A percentile compares a stretch with the other conserved stretches of the same genome.
phyloP scores from a whole-genome alignment of 108 stramenopile species.

The Seminavis robusta region DNA sequence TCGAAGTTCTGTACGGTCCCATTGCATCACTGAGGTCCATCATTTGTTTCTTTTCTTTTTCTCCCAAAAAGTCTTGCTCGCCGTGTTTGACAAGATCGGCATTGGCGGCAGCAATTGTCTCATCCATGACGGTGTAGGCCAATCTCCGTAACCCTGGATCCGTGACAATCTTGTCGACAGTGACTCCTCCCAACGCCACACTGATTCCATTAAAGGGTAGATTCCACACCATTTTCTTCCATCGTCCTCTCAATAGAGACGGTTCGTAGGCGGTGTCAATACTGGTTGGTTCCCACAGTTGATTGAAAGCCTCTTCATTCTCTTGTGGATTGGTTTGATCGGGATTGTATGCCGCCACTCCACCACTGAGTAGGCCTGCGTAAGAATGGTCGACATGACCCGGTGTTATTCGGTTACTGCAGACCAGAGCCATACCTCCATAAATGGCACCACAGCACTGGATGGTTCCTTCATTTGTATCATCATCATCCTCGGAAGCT shows the following conservation, averaged over 20 bases:
- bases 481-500: slow-evolving; percentile 17
- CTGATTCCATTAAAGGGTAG: slow-evolving; percentile 84
- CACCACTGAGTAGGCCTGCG: slow-evolving; percentile 54
- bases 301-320: slow-evolving; percentile 46
- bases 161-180: slow-evolving; percentile 72
- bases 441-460: slow-evolving; percentile 66
- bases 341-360: slow-evolving; percentile 22
- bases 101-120: slow-evolving; percentile 78
- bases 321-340: slow-evolving; percentile 29
- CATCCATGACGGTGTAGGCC: slow-evolving; percentile 69
- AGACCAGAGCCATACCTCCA: slow-evolving; percentile 82
- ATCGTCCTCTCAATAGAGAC: slow-evolving; percentile 59
- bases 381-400: slow-evolving; percentile 65
- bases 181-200: slow-evolving; percentile 87
- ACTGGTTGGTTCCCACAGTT: slow-evolving; percentile 51
- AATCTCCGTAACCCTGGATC: slow-evolving; percentile 69
- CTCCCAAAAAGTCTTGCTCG: slow-evolving; percentile 17
- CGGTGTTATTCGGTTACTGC: slow-evolving; percentile 65
- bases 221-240: slow-evolving; percentile 87
- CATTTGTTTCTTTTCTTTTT: slow-evolving; percentile 47
- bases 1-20: slow-evolving; percentile 80
- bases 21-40: slow-evolving; percentile 71
- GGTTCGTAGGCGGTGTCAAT: slow-evolving; percentile 55
- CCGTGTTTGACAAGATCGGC: slow-evolving; percentile 49
- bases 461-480: slow-evolving; percentile 15